Percentiles rank a stretch among this genome's conserved stretches.
These are phyloP conservation scores for Pseudoturritis turrita DNA, from an alignment of 345 rosid species.

Conservation along the genomic window DNA sequence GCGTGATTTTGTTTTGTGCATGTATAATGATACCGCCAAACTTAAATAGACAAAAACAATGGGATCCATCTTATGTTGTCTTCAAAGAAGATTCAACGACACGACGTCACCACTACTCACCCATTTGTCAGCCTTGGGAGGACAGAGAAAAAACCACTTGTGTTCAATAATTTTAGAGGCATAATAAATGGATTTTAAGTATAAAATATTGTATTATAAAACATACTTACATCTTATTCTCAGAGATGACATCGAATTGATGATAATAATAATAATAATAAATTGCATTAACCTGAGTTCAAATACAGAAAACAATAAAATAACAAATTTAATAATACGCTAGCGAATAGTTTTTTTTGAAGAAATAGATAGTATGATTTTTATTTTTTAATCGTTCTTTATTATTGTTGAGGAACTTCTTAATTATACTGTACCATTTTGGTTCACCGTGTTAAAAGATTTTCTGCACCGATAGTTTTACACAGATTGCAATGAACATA, in stretches of 20 bases:
- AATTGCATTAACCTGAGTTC: too few relatives aligned
- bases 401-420: too few relatives aligned
- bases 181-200: too few relatives aligned
- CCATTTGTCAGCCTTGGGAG: constrained; percentile 1
- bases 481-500: background rate
- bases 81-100: constrained; percentile 19
- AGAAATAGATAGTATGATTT: too few relatives aligned
- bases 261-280: too few relatives aligned
- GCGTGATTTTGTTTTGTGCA: constrained; percentile 1
- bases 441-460: background rate
- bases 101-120: background rate
- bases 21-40: constrained; percentile 25
- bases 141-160: background rate
- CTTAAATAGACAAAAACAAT: background rate
- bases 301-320: too few relatives aligned
- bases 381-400: too few relatives aligned
- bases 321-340: too few relatives aligned
- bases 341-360: too few relatives aligned
- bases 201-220: too few relatives aligned
- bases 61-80: constrained; percentile 23
- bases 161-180: background rate
- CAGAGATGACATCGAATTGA: too few relatives aligned
- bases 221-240: too few relatives aligned
- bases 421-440: background rate
- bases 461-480: background rate